Conservation (phyloP, 306 rosid species). For the Cucurbita argyrosperma region DNA sequence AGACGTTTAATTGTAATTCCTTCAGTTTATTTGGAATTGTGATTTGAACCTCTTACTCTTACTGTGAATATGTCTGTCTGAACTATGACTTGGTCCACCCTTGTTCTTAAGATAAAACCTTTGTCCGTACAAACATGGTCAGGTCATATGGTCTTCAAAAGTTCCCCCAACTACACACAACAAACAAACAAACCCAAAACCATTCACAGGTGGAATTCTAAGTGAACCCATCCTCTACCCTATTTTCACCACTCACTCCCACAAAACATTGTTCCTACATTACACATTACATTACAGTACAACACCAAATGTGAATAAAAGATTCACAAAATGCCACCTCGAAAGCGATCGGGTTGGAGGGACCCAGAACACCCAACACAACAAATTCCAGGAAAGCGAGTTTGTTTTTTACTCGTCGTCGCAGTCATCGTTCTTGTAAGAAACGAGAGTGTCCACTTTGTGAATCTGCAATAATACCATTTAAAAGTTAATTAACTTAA, state of each 20-base stretch:
- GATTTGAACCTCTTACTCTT: background rate
- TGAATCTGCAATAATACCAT: slow-evolving; percentile 50
- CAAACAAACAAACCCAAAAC: background rate
- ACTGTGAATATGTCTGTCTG: too few relatives aligned
- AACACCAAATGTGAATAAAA: slow-evolving; percentile 47
- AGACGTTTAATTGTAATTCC: background rate
- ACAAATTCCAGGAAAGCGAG: background rate
- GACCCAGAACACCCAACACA: background rate
- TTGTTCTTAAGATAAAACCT: background rate
- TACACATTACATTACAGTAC: background rate
- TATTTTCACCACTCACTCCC: too few relatives aligned
- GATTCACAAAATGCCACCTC: slow-evolving; percentile 22
- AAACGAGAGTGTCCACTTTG: slow-evolving; percentile 81
- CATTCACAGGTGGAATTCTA: background rate
- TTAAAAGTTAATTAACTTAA: background rate
- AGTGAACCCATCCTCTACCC: background rate
- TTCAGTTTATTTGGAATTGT: too few relatives aligned
- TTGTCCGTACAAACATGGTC: background rate
- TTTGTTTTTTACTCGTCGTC: slow-evolving; percentile 38
- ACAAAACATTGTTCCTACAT: background rate
- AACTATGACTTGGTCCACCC: background rate
- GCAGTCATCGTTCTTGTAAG: slow-evolving; percentile 93
- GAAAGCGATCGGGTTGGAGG: background rate
- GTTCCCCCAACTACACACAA: too few relatives aligned
- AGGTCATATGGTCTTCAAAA: too few relatives aligned